A percentile compares a stretch with the other conserved stretches of the same genome.
Conservation (phyloP, 768 basidiomycete species). For the Grammothele lineata region DNA sequence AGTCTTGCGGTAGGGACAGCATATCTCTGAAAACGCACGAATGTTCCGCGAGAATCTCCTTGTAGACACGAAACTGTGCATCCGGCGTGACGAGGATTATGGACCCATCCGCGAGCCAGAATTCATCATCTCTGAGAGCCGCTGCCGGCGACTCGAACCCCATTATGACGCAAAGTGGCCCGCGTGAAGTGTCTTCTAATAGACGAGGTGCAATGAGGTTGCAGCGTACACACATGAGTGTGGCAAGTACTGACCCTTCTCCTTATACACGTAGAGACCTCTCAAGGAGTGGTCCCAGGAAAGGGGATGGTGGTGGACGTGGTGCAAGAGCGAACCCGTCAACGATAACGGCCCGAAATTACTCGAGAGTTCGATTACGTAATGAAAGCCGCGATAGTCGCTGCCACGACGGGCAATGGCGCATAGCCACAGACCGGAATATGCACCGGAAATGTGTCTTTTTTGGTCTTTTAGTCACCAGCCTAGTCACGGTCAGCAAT, state of each 20-base stretch:
- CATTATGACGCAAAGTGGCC: neutral
- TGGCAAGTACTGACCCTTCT: neutral
- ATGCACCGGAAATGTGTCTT: too few species aligned
- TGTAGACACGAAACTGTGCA: slow-evolving; percentile 21
- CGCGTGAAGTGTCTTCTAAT: too few species aligned
- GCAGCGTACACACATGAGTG: neutral
- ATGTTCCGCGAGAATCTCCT: slow-evolving; percentile 17
- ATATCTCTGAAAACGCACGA: slow-evolving; percentile 23
- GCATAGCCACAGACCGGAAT: too few species aligned
- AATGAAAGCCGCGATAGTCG: too few species aligned
- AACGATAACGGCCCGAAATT: too few species aligned
- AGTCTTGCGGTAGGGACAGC: slow-evolving; percentile 19
- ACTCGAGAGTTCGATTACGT: too few species aligned
- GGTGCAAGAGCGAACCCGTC: too few species aligned
- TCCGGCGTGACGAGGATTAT: slow-evolving; percentile 22
- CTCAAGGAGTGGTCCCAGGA: neutral
- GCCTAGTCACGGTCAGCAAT: too few species aligned
- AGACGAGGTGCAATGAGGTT: too few species aligned
- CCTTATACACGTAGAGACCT: neutral
- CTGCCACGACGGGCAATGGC: too few species aligned
- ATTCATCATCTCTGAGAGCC: slow-evolving; percentile 1
- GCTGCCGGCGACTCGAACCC: neutral
- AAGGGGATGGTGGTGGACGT: too few species aligned
- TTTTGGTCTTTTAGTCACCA: too few species aligned
- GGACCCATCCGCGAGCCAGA: slow-evolving; percentile 26